Base-by-base conservation (phyloP, 1,284 basidiomycete species). In the Ceratobasidium sp. region DNA sequence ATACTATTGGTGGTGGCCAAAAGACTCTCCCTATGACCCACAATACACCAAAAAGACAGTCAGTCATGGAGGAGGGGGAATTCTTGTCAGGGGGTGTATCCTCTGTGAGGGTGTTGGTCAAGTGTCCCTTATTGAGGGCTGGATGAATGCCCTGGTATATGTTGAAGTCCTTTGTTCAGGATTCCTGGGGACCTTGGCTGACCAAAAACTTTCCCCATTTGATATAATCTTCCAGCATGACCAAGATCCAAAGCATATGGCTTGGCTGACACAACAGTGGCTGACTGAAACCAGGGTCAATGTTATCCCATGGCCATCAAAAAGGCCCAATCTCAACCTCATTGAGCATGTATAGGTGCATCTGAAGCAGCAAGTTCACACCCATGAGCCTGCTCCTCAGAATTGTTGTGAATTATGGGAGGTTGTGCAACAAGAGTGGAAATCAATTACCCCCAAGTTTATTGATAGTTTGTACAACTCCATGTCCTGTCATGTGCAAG, bases 391-490 rank as follows among this genome's bases (percentile, higher is more conserved):
- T n/a, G n/a, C n/a, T n/a, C n/a, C n/a, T n/a, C n/a, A n/a, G n/a
- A n/a, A n/a, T n/a, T n/a, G n/a, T n/a, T n/a, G n/a, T n/a, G n/a
- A n/a, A n/a, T n/a, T n/a, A n/a, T n/a, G n/a, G n/a, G n/a, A n/a
- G n/a, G n/a, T n/a, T n/a, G n/a, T n/a, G n/a, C n/a, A n/a, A n/a
- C n/a, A 17, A 38, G 54, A 56, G 54, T 56, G 35, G 54, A 12
- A 55, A 20, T 6, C 32, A 31, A 55, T 55, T 17, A 10, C 31
- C 22, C 12, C 38, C 17, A 27, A 42, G 7, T 56, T 25, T 22
- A 56, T 56, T 56, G 54, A 29, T 6, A 15, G 20, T 25, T 42
- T 56, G 35, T 56, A 42, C 29, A 38, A 56, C n/a, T 56, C 54
- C 12, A 10, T 56, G 35, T 38, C 38, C 20, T 38, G 35, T 42